These are phyloP conservation scores for Ramaria rubella DNA, from an alignment of 768 basidiomycete genomes.

Conservation along the genomic window DNA sequence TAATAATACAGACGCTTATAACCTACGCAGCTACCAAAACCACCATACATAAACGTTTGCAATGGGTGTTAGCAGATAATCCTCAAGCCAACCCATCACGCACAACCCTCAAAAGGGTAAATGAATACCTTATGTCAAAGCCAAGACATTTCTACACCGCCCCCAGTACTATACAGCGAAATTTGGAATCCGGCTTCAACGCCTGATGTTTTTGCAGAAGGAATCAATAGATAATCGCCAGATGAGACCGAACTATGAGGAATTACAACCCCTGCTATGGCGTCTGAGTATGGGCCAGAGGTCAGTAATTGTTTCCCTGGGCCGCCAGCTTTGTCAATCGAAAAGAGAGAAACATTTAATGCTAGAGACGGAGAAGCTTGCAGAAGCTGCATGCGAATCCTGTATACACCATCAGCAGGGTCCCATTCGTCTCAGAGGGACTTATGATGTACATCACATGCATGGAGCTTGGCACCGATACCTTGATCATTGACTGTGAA, in stretches of 20 bases:
- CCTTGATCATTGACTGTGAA: constrained; percentile 62
- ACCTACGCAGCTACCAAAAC: constrained; percentile 42
- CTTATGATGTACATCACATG: constrained; percentile 48
- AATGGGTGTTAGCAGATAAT: constrained; percentile 77
- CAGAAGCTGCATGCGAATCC: constrained; percentile 63
- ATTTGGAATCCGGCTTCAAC: constrained; percentile 52
- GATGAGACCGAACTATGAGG: constrained; percentile 42
- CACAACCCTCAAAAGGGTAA: constrained; percentile 70
- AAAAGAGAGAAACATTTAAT: constrained; percentile 57
- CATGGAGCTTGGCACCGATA: constrained; percentile 46
- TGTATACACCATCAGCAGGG: constrained; percentile 20
- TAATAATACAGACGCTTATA: not conserved
- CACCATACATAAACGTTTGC: constrained; percentile 62
- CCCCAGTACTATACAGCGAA: constrained; percentile 48
- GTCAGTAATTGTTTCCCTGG: constrained; percentile 47
- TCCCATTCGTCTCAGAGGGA: not conserved
- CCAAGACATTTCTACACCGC: constrained; percentile 20
- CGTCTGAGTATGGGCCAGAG: constrained; percentile 77
- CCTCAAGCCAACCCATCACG: constrained; percentile 81
- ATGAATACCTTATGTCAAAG: constrained; percentile 54
- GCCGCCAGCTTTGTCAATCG: constrained; percentile 26
- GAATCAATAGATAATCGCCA: constrained; percentile 68
- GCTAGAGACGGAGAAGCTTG: constrained; percentile 37
- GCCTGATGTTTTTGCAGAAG: constrained; percentile 65
- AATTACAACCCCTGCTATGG: constrained; percentile 63